Percentiles rank a stretch among this genome's conserved stretches.
Conservation (phyloP, 1,139 yeast genomes). For the Taiozyma sp. region DNA sequence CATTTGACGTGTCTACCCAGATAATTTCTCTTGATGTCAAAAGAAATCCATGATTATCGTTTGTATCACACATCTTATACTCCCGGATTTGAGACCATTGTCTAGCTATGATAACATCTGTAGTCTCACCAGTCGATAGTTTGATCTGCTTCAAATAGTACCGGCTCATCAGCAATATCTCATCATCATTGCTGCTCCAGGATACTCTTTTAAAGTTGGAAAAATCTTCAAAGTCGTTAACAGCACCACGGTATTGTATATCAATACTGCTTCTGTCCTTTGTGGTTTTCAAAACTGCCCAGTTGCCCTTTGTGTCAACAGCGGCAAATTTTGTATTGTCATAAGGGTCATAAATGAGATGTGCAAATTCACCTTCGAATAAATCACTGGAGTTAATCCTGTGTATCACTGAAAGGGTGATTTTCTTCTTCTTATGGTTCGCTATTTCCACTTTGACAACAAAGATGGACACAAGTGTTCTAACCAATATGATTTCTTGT, state of each 20-base stretch:
- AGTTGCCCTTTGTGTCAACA: slow-evolving; percentile 49
- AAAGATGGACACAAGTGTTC: slow-evolving; percentile 8
- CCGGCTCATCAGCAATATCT: slow-evolving; percentile 39
- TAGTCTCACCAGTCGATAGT: slow-evolving; percentile 22
- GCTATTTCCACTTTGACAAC: slow-evolving; percentile 2
- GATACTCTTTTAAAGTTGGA: slow-evolving; percentile 50
- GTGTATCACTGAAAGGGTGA: background rate
- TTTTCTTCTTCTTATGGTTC: background rate
- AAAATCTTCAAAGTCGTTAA: slow-evolving; percentile 42
- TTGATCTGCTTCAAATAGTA: slow-evolving; percentile 35
- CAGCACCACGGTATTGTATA: slow-evolving; percentile 20
- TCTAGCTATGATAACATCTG: slow-evolving; percentile 42
- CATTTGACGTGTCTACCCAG: slow-evolving; percentile 33
- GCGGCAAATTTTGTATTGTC: slow-evolving; percentile 35
- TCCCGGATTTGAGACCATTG: slow-evolving; percentile 56
- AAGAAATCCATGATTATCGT: slow-evolving; percentile 32
- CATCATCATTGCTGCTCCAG: slow-evolving; percentile 35
- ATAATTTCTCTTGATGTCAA: slow-evolving; percentile 60
- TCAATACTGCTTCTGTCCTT: slow-evolving; percentile 6
- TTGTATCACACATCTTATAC: slow-evolving; percentile 25
- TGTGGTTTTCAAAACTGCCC: slow-evolving; percentile 35
- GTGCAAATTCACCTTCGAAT: slow-evolving; percentile 34
- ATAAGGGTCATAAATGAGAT: slow-evolving; percentile 39
- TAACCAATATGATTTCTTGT: slow-evolving; percentile 7
- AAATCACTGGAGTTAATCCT: slow-evolving; percentile 1